Base-by-base conservation (phyloP, 768 basidiomycete genomes). In the Agrocybe chaxingu region DNA sequence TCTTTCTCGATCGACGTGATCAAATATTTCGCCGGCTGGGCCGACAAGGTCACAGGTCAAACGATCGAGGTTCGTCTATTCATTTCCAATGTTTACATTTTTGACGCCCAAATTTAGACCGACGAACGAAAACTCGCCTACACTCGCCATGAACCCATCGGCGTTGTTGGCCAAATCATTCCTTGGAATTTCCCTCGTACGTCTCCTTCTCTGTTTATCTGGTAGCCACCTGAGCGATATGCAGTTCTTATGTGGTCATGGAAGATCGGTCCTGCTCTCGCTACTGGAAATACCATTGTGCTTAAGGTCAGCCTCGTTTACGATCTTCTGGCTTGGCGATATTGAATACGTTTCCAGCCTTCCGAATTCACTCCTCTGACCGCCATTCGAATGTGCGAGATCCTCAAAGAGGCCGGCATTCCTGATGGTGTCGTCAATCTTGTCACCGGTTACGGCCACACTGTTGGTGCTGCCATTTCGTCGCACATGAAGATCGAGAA, bases 1-100 rank as follows among this genome's bases (percentile, higher is more conserved):
- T 58, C 61, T 0, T 66, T 66, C 47, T 66, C 78, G 0, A 73
- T 84, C 50, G 70, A 65, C 16, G 71, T 72, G 30, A 65, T 92
- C 56, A 74, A 81, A 32, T 96, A 95, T 70, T 98, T 87, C 59
- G 89, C 84, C 37, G 94, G 93, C 12, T 90, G 89, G 84, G 89
- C 92, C 16, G 93, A 94, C 72, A 96, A 95, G 71, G 69, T 87
- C 47, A 72, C 77, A 4, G 90, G 89, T 4, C 80, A 89, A 65
- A 82, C 81, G 7, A 83, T 92, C 63, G 89, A 92, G 64, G 71
- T 71, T 34, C 8, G 62, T 11, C 13, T 8, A 33, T 43, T 29
- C 2, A 33, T 13, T 18, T 10, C 9, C 12, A 11, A 1, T n/a
- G 9, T 39, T 40, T 80, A n/a, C 42, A 66, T 73, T 3, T 83